Base-by-base conservation (phyloP, 2,329 filamentous ascomycete genomes). In the Paraconiothyrium sp. region DNA sequence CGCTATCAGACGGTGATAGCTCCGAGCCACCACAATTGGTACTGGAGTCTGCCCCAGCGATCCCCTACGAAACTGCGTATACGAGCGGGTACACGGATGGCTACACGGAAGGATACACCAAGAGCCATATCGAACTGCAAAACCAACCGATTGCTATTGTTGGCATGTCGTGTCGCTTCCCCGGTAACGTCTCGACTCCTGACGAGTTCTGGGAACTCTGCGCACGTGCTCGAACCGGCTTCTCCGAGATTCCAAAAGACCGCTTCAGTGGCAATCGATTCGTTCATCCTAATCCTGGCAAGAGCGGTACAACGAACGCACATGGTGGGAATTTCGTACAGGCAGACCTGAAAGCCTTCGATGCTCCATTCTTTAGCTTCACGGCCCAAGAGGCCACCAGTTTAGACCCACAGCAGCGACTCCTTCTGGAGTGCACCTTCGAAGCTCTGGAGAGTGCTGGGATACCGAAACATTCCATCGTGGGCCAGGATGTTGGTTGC, bases 391-490 rank as follows among this genome's bases (percentile, higher is more conserved):
- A 78, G 39, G 73, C 74, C 3, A 65, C 57, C 5, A 63, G 63
- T 39, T 55, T 77, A 43, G 76, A 79, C 50, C 76, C 75, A 6
- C 72, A 78, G 35, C 76, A 79, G 43, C 69, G 76, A 0, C 60
- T 74, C 1, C 62, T 76, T 0, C 66, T 79, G 1, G 77, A 79
- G 58, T 69, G 70, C 13, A 69, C 72, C 0, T 78, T 77, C 27
- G 75, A 81, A 62, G 77, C 79, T 0, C 65, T 87, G 0, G 80
- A 82, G 50, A 78, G 70, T 58, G 78, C 71, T 14, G 78, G 76
- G 9, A 61, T 76, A 0, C 67, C 71, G 2, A 67, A 71, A 39
- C 72, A 76, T 16, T 58, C 68, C 3, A 62, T 72, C 1, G 59
- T 74, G 8, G 75, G 77, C 13, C 71, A 68, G 34, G 63, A 72